These are phyloP conservation scores for Phytophthora citrophthora DNA, from an alignment of 352 stramenopile species.

Conservation along the genomic window DNA sequence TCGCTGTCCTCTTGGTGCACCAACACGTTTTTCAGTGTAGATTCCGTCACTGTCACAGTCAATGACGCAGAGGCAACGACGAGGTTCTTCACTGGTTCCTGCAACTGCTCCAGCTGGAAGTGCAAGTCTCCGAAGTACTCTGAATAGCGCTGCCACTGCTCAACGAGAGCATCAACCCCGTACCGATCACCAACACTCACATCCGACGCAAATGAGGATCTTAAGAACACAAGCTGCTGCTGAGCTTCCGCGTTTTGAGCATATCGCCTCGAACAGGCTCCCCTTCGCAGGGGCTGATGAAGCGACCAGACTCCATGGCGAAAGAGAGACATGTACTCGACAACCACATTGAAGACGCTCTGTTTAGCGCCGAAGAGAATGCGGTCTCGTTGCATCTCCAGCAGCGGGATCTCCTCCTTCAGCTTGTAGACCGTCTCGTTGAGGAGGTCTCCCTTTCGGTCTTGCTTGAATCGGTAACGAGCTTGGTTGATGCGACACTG, in stretches of 20 bases:
- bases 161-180: conserved; percentile 12
- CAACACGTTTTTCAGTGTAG: conserved; percentile 16
- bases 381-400: conserved; percentile 16
- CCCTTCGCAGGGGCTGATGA: not conserved
- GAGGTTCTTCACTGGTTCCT: not conserved
- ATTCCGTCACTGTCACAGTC: conserved; percentile 1
- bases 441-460: conserved; percentile 1
- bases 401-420: conserved; percentile 5
- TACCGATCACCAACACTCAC: conserved; percentile 13
- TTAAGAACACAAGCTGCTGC: conserved; percentile 28
- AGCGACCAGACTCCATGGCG: conserved; percentile 5
- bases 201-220: conserved; percentile 14
- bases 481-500: conserved; percentile 20
- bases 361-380: conserved; percentile 8
- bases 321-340: conserved; percentile 26
- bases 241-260: not conserved
- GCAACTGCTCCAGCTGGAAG: conserved; percentile 34
- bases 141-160: conserved; percentile 32
- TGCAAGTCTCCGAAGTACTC: conserved; percentile 30
- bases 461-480: conserved; percentile 15
- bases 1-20: not conserved
- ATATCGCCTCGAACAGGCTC: not conserved
- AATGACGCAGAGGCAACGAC: conserved; percentile 1
- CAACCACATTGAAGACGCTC: conserved; percentile 14
- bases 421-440: conserved; percentile 8